Conservation (phyloP, 2,329 filamentous ascomycete species). For the Monilinia laxa region DNA sequence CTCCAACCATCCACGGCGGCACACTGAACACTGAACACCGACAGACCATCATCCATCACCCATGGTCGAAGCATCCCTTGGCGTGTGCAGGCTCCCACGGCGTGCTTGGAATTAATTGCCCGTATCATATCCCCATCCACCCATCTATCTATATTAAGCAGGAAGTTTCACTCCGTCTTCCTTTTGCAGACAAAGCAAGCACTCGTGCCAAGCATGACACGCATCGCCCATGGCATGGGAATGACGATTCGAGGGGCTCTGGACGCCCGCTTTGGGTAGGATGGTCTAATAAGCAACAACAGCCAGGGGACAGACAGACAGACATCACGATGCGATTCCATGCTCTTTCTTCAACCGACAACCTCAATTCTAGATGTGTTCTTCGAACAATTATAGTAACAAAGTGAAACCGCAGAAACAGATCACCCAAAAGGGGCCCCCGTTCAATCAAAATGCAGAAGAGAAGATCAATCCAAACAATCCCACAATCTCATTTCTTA, state of each 20-base stretch:
- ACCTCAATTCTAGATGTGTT: not conserved
- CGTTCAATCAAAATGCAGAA: not conserved
- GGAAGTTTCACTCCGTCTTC: constrained; percentile 1
- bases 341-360: not conserved
- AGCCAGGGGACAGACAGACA: not conserved
- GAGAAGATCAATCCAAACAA: not conserved
- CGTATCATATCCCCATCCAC: not conserved
- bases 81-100: not conserved
- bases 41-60: too few relatives aligned
- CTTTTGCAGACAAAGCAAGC: constrained; percentile 5
- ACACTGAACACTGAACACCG: not conserved
- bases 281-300: not conserved
- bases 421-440: not conserved
- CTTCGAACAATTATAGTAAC: not conserved
- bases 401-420: not conserved
- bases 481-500: not conserved
- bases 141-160: not conserved
- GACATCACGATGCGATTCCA: not conserved
- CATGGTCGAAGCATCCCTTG: not conserved
- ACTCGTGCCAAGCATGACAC: not conserved
- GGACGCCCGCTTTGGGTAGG: not conserved
- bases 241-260: not conserved
- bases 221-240: not conserved
- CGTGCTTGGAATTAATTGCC: not conserved
- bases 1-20: too few relatives aligned